Conservation (phyloP, 495 filamentous ascomycete genomes). For the Penicillium arizonense region DNA sequence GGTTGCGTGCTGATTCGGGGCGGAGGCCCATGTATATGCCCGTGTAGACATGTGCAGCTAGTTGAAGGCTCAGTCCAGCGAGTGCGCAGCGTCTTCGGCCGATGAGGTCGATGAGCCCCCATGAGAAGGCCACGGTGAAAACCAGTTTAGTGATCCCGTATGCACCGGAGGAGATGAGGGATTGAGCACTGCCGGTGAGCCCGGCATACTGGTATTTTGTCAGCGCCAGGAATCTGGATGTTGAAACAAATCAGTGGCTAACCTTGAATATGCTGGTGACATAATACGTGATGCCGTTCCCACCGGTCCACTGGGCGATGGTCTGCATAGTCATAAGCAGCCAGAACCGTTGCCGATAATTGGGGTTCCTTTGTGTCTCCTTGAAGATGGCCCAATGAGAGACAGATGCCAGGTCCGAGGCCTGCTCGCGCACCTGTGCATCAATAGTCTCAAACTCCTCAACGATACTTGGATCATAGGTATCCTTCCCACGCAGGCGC, state of each 20-base stretch:
- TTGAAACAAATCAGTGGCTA: not conserved
- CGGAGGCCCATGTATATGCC: constrained; percentile 43
- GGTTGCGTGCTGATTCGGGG: constrained; percentile 30
- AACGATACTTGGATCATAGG: constrained; percentile 28
- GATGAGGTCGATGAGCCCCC: constrained; percentile 43
- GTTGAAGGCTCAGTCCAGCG: constrained; percentile 35
- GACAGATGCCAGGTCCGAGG: constrained; percentile 25
- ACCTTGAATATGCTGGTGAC: constrained; percentile 40
- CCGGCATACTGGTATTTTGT: constrained; percentile 27
- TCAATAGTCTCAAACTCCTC: constrained; percentile 40
- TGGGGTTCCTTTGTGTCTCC: constrained; percentile 38
- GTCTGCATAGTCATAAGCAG: constrained; percentile 45
- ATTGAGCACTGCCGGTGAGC: constrained; percentile 23
- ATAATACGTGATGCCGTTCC: constrained; percentile 50
- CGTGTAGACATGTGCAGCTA: constrained; percentile 44
- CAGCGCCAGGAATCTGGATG: no score
- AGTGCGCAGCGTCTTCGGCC: constrained; percentile 41
- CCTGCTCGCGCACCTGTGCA: constrained; percentile 26
- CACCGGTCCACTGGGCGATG: constrained; percentile 46
- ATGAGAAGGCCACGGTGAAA: constrained; percentile 49
- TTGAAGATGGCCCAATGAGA: constrained; percentile 42
- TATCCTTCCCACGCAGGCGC: constrained; percentile 34
- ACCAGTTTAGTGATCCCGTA: constrained; percentile 47
- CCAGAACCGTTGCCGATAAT: constrained; percentile 48
- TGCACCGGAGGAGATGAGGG: constrained; percentile 42